Evolutionary conservation across 257 asterid genomes (phyloP).

Genomic region (Echium plantagineum): DNA sequence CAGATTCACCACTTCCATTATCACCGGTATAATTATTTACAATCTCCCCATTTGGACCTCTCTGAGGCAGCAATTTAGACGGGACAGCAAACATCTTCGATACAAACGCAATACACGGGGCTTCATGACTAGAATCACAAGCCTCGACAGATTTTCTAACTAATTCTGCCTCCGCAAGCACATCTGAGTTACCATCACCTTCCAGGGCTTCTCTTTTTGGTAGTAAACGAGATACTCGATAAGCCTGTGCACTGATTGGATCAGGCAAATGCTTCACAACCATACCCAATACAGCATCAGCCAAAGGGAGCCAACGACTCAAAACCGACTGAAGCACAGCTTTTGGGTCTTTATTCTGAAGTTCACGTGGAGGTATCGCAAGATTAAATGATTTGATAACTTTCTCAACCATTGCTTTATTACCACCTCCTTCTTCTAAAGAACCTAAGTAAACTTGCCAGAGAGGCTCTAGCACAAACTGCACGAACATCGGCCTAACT

Average conservation of each 20-base stretch:
- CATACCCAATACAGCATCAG: slow-evolving; percentile 68
- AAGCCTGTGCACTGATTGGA: slow-evolving; percentile 67
- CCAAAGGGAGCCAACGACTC: slow-evolving; percentile 92
- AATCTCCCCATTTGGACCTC: slow-evolving; percentile 69
- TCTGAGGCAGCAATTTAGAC: slow-evolving; percentile 76
- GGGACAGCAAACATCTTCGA: slow-evolving; percentile 96
- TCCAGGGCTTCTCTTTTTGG: slow-evolving; percentile 52
- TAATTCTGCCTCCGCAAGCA: slow-evolving; percentile 51
- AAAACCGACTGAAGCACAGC: slow-evolving; percentile 78
- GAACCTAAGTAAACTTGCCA: slow-evolving; percentile 78
- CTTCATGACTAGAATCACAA: slow-evolving; percentile 56
- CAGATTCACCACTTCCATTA: slow-evolving; percentile 38
- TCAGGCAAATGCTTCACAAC: slow-evolving; percentile 66
- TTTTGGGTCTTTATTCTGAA: slow-evolving; percentile 69
- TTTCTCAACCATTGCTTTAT: slow-evolving; percentile 46
- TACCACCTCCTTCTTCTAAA: slow-evolving; percentile 51
- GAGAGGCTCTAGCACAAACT: slow-evolving; percentile 67
- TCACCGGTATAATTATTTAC: slow-evolving; percentile 27
- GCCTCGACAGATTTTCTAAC: slow-evolving; percentile 67
- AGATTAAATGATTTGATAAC: slow-evolving; percentile 59
- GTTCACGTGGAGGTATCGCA: slow-evolving; percentile 79
- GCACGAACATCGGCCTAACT: slow-evolving; percentile 85
- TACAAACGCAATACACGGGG: slow-evolving; percentile 81
- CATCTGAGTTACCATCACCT: slow-evolving; percentile 28
- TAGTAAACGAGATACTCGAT: slow-evolving; percentile 62